Evolutionary conservation across 2,329 filamentous ascomycete species (phyloP), one percentile per base, ranked within the genome.

Genomic region (Aschersonia sp.): DNA sequence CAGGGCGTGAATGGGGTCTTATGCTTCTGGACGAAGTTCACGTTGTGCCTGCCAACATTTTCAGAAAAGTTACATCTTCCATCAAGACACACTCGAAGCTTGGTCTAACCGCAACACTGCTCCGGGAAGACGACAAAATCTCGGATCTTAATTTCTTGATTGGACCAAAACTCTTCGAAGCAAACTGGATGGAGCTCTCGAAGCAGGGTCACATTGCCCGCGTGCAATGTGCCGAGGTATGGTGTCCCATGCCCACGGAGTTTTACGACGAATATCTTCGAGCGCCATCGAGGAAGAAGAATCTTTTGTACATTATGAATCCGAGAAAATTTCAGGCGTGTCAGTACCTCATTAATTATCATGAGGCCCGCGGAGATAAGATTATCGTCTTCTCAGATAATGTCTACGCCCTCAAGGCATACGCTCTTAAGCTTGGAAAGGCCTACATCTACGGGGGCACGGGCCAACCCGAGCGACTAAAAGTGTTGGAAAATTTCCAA

Each of bases 361-460:
- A 98, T 64, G 90, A 97, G 65, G 82, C 81, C 48, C 79, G 92
- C 51, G 90, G 92, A 32, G 92, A 97, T 69, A 97, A 97, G 66
- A 88, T 97, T 55, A 97, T 97, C 53, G 90, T 98, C 42, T 97
- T 97, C 63, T 95, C 88, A 0, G 92, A 98, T 63, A 95, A 97
- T 55, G 87, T 98, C 41, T 97, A 92, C 59, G 90, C 92, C 0
- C 71, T 98, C 32, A 79, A 90, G 55, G 77, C 81, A 41, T 95
- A 97, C 59, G 89, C 92, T 4, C 71, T 79, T 30, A 90, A 88
- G 55, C 71, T 97, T 39, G 77, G 77, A 44, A 95, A 95, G 62
- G 84, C 86, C 0, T 95, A 83, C 62, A 95, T 98, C 55, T 95
- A 87, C 57, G 92, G 92, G 45, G 85, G 82, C 49, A 98, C 92